Evolutionary conservation across 164 flowering plant species (phyloP), one percentile per base, ranked within the genome.

Genomic region (Nelumbo lutea): DNA sequence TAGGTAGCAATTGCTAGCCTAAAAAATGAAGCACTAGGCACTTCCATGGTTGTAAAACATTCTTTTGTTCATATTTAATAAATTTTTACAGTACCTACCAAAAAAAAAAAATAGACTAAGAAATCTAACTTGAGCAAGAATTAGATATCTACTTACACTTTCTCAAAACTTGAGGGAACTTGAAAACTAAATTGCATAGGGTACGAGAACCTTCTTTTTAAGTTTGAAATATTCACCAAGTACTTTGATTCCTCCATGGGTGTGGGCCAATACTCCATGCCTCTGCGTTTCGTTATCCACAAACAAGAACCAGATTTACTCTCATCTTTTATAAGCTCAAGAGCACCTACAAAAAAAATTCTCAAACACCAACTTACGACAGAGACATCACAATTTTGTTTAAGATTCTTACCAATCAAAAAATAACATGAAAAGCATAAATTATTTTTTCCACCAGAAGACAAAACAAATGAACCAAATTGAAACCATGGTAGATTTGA

Each of bases 191-290:
- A 59, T 3, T 76, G 67, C 45, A 45, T 67, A 59, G 67, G 68
- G 53, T 59, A 64, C 59, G 86, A 70, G 27, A 60, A 64, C 68
- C 64, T 81, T 72, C 72, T 81, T 67, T 76, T 83, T 45, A 76
- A 79, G 39, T 69, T 73, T 70, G 84, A 76, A 44, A 79, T 65
- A 8, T 57, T 70, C 38, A 85, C 63, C 67, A 71, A 64, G 75
- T 90, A 95, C 78, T 91, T 95, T 70, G 85, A 85, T 85, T 89
- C 87, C 84, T 95, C 98, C 15, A 5, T 59, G 2, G 95, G 89
- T 68, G 87, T 79, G 43, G 98, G 98, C 98, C 98, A 95, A 79
- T 95, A 95, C 72, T 95, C 92, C 84, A 90, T 46, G 47, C 98
- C 98, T 76, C 96, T 81, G 41, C 96, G 91, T 8, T 86, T 85